A percentile compares a stretch with the other conserved stretches of the same genome.
phyloP scores from a whole-genome alignment of 495 filamentous ascomycete species.

The Penicillium waksmanii region DNA sequence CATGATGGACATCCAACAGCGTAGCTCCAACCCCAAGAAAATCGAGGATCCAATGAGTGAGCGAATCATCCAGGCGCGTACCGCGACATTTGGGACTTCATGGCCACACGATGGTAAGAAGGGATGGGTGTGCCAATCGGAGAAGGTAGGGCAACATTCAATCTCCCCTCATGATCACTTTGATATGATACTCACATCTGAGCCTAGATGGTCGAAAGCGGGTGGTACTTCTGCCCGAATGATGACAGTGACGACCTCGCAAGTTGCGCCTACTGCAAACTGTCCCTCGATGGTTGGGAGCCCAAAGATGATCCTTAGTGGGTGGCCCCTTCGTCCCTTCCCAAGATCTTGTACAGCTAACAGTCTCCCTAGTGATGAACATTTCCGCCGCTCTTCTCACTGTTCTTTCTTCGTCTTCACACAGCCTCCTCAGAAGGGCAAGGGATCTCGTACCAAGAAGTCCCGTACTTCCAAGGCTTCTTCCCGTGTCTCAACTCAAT shows the following conservation, averaged over 20 bases:
- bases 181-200: constrained; percentile 16
- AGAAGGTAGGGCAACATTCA: constrained; percentile 63
- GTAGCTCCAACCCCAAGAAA: constrained; percentile 63
- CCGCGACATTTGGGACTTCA: constrained; percentile 70
- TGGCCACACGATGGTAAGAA: constrained; percentile 92
- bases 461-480: constrained; percentile 66
- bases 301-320: constrained; percentile 84
- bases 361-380: constrained; percentile 69
- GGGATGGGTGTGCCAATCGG: constrained; percentile 84
- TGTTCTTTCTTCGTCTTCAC: constrained; percentile 79
- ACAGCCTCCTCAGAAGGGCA: constrained; percentile 44
- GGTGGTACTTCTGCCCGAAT: constrained; percentile 90
- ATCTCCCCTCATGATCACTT: constrained; percentile 13
- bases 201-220: constrained; percentile 82
- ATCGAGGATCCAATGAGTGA: constrained; percentile 73
- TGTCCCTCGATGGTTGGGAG: constrained; percentile 91
- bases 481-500: constrained; percentile 71
- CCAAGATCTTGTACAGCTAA: constrained; percentile 30
- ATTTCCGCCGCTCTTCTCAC: constrained; percentile 72
- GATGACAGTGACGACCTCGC: constrained; percentile 80
- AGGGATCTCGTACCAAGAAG: constrained; percentile 55
- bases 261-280: constrained; percentile 83
- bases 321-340: constrained; percentile 37
- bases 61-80: constrained; percentile 72
- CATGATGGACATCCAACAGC: constrained; percentile 68